phyloP scores from a whole-genome alignment of 2,329 filamentous ascomycete species.

The Stachybotrys chlorohalonatus region DNA sequence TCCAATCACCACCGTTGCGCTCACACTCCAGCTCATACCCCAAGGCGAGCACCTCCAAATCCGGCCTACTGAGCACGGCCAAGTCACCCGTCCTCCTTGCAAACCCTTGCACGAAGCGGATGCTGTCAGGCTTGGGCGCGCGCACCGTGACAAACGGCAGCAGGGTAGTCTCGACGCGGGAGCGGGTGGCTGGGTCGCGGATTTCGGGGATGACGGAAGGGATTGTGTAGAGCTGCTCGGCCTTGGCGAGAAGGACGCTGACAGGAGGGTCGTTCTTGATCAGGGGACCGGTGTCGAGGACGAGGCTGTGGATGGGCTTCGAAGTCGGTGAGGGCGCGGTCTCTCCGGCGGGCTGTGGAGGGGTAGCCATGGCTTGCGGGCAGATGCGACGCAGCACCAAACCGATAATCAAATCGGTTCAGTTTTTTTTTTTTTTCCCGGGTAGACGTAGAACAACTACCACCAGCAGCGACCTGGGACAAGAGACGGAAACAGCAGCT shows the following conservation, averaged over 20 bases:
- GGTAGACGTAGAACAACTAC: too few species aligned
- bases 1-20: conserved; percentile 81
- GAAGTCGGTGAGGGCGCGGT: conserved; percentile 1
- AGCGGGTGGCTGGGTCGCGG: conserved; percentile 70
- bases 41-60: conserved; percentile 82
- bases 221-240: conserved; percentile 71
- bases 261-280: conserved; percentile 87
- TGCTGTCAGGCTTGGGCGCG: conserved; percentile 63
- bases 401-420: background rate
- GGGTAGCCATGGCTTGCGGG: conserved; percentile 11
- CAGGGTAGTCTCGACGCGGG: conserved; percentile 74
- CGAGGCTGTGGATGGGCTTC: conserved; percentile 72
- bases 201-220: conserved; percentile 84
- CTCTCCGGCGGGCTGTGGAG: conserved; percentile 5
- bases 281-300: conserved; percentile 86
- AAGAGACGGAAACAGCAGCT: too few species aligned
- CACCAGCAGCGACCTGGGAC: too few species aligned
- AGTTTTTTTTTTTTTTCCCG: too few species aligned
- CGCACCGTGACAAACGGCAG: conserved; percentile 76
- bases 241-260: conserved; percentile 69
- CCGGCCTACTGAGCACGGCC: conserved; percentile 76
- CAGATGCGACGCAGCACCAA: background rate
- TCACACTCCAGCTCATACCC: conserved; percentile 94
- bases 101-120: conserved; percentile 76
- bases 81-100: conserved; percentile 84